A percentile compares a stretch with the other conserved stretches of the same genome.
phyloP scores from a whole-genome alignment of 2,329 filamentous ascomycete species.

The Stagonosporopsis vannaccii region DNA sequence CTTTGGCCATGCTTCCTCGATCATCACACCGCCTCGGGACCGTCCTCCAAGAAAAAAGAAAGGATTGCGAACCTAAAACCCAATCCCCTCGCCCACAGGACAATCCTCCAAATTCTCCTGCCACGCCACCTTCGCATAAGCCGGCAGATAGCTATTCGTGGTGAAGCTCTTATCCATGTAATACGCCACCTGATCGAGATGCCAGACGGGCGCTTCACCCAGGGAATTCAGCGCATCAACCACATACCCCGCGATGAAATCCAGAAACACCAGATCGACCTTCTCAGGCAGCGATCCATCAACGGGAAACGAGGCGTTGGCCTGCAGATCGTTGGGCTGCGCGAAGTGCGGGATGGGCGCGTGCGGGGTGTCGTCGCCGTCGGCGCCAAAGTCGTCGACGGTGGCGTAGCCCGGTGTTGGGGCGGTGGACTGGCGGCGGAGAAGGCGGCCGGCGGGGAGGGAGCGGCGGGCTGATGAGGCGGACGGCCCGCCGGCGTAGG shows the following conservation, averaged over 20 bases:
- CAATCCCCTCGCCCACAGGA: constrained; percentile 48
- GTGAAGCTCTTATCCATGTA: constrained; percentile 53
- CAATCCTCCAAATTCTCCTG: constrained; percentile 52
- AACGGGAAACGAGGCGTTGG: constrained; percentile 57
- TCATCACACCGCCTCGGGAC: too few species aligned
- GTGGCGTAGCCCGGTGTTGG: constrained; percentile 62
- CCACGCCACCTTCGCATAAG: constrained; percentile 53
- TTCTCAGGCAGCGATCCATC: constrained; percentile 52
- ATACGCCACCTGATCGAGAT: constrained; percentile 41
- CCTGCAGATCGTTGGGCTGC: constrained; percentile 61
- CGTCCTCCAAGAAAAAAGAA: too few species aligned
- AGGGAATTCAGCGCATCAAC: constrained; percentile 46
- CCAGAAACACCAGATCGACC: constrained; percentile 63
- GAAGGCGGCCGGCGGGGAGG: constrained; percentile 50
- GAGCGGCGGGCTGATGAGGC: constrained; percentile 37
- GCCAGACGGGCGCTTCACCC: constrained; percentile 44
- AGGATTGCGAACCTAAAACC: too few species aligned
- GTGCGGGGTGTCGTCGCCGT: constrained; percentile 65
- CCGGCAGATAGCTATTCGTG: constrained; percentile 52
- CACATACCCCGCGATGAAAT: constrained; percentile 55
- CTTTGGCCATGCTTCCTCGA: too few species aligned
- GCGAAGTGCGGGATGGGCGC: constrained; percentile 55
- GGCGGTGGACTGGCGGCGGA: constrained; percentile 57
- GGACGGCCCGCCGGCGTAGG: constrained; percentile 32
- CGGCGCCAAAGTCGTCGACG: constrained; percentile 63